These are phyloP conservation scores for Komagataella mondaviorum DNA, from an alignment of 805 yeast species.

Conservation along the genomic window DNA sequence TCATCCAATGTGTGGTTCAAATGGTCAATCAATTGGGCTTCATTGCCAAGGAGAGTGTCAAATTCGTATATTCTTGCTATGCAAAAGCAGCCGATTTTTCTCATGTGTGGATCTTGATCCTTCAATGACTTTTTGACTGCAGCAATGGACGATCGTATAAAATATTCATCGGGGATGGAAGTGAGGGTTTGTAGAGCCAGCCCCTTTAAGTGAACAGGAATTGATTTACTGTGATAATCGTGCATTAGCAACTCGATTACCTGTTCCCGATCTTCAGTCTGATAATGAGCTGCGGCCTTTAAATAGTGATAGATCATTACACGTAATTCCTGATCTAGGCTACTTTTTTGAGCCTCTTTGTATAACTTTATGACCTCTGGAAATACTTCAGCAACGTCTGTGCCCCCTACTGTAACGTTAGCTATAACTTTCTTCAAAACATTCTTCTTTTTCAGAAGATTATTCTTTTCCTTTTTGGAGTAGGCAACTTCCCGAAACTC, in stretches of 20 bases:
- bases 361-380: conserved; percentile 49
- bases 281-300: conserved; percentile 41
- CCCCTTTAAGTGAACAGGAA: conserved; percentile 35
- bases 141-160: conserved; percentile 28
- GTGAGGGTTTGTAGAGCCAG: conserved; percentile 55
- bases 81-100: conserved; percentile 58
- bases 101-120: conserved; percentile 43
- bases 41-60: conserved; percentile 31
- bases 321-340: conserved; percentile 49
- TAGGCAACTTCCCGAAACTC: conserved; percentile 9
- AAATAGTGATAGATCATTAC: conserved; percentile 60
- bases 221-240: conserved; percentile 30
- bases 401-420: conserved; percentile 71
- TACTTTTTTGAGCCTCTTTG: conserved; percentile 19
- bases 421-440: conserved; percentile 66
- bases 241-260: conserved; percentile 41
- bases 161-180: conserved; percentile 42
- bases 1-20: conserved; percentile 46
- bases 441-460: conserved; percentile 23
- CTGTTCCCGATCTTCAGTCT: conserved; percentile 39
- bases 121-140: conserved; percentile 19
- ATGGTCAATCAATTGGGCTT: conserved; percentile 27
- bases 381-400: conserved; percentile 55
- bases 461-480: conserved; percentile 24
- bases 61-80: conserved; percentile 54